Evolutionary conservation across 2,329 filamentous ascomycete genomes (phyloP).

Genomic region (Aphanoascus verrucosus): DNA sequence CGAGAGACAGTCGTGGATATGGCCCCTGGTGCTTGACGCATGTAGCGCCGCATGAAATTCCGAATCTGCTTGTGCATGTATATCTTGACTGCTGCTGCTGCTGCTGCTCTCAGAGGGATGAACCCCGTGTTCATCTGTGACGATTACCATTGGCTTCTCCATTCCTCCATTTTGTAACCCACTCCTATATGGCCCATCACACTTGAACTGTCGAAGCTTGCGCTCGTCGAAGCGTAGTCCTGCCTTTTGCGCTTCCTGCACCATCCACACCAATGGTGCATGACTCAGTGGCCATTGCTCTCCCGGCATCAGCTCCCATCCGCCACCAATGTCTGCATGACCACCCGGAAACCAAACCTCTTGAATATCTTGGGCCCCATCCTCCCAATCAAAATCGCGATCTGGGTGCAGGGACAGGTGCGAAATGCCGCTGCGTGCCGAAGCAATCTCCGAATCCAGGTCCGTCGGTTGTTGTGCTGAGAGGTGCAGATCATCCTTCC

Average conservation of each 20-base stretch:
- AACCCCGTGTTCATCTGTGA: slow-evolving; percentile 3
- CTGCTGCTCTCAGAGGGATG: background rate
- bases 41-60: slow-evolving; percentile 50
- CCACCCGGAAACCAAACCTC: slow-evolving; percentile 49
- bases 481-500: slow-evolving; percentile 1
- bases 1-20: slow-evolving; percentile 60
- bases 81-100: background rate
- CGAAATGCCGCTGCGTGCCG: background rate
- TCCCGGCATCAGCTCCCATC: slow-evolving; percentile 35
- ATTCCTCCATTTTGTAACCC: background rate
- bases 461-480: background rate
- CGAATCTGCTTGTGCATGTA: slow-evolving; percentile 13
- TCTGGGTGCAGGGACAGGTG: background rate
- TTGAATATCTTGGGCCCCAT: slow-evolving; percentile 35
- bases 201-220: slow-evolving; percentile 57
- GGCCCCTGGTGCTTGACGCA: slow-evolving; percentile 42
- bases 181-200: slow-evolving; percentile 38
- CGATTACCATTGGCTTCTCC: slow-evolving; percentile 3
- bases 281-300: slow-evolving; percentile 36
- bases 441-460: slow-evolving; percentile 4
- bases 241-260: slow-evolving; percentile 46
- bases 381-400: background rate
- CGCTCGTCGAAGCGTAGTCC: slow-evolving; percentile 60
- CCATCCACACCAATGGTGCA: slow-evolving; percentile 46
- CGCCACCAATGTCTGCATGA: slow-evolving; percentile 46